These are phyloP conservation scores for Pseudogymnoascus sp. DNA, from an alignment of 2,329 filamentous ascomycete species.

Conservation along the genomic window DNA sequence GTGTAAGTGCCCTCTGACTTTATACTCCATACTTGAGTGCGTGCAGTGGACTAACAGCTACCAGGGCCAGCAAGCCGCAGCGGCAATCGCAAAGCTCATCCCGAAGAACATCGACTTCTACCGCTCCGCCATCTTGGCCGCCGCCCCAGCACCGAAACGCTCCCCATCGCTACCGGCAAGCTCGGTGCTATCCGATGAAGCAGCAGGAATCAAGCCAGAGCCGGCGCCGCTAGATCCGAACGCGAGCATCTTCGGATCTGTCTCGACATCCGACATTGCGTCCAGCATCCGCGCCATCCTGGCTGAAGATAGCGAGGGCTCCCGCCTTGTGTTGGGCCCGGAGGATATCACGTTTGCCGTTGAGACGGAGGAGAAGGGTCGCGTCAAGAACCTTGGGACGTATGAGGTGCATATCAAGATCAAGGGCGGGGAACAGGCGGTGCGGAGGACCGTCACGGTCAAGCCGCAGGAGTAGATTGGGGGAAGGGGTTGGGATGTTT, in stretches of 20 bases:
- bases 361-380: conserved; percentile 31
- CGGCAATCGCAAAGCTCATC: conserved; percentile 20
- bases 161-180: conserved; percentile 23
- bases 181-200: conserved; percentile 25
- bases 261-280: conserved; percentile 46
- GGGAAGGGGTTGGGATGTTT: neutral
- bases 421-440: conserved; percentile 36
- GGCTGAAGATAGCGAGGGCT: conserved; percentile 43
- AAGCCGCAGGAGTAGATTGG: conserved; percentile 26
- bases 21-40: neutral
- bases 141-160: conserved; percentile 31
- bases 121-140: conserved; percentile 23
- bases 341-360: conserved; percentile 44
- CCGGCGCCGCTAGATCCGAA: conserved; percentile 20
- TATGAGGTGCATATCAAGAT: conserved; percentile 45
- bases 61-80: conserved; percentile 22
- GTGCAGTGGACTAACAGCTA: neutral
- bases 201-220: conserved; percentile 30
- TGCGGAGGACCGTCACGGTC: conserved; percentile 37
- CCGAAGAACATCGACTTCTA: conserved; percentile 25
- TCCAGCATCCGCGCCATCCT: conserved; percentile 40
- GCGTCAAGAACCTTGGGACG: conserved; percentile 45
- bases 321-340: conserved; percentile 40
- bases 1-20: conserved; percentile 17
- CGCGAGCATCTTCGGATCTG: conserved; percentile 41